Evolutionary conservation across 768 basidiomycete species (phyloP).

Genomic region (Lactarius tabidus): DNA sequence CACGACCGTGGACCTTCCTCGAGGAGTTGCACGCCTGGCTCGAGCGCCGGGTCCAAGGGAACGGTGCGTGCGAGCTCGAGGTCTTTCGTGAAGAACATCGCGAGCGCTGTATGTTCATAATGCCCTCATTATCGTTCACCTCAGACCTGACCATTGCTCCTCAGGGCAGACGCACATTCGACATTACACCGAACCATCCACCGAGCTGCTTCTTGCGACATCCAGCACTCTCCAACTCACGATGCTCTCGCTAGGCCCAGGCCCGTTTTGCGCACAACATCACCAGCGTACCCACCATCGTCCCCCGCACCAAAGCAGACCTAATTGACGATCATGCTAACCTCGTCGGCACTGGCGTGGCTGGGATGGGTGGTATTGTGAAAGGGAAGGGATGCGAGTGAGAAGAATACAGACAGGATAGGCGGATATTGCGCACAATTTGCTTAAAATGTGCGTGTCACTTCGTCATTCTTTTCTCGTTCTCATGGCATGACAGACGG

Average conservation of each 20-base stretch:
- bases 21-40: conserved; percentile 84
- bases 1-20: conserved; percentile 86
- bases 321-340: conserved; percentile 42
- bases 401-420: conserved; percentile 93
- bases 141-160: not conserved
- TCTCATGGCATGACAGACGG: no score
- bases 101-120: conserved; percentile 64
- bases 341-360: no score
- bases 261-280: conserved; percentile 86
- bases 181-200: conserved; percentile 80
- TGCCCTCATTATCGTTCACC: conserved; percentile 9
- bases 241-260: conserved; percentile 76
- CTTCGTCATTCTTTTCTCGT: conserved; percentile 4
- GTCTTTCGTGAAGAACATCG: conserved; percentile 75
- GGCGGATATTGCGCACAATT: conserved; percentile 88
- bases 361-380: conserved; percentile 86
- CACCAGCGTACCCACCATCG: conserved; percentile 80
- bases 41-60: conserved; percentile 68
- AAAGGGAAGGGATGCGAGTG: conserved; percentile 89
- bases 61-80: conserved; percentile 64
- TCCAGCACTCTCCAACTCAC: conserved; percentile 58
- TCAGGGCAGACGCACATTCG: conserved; percentile 85
- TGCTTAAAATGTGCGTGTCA: conserved; percentile 79
- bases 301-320: conserved; percentile 94
- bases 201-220: conserved; percentile 59